Evolutionary conservation across 345 rosid genomes (phyloP).

Genomic region (Rubroshorea leprosula): DNA sequence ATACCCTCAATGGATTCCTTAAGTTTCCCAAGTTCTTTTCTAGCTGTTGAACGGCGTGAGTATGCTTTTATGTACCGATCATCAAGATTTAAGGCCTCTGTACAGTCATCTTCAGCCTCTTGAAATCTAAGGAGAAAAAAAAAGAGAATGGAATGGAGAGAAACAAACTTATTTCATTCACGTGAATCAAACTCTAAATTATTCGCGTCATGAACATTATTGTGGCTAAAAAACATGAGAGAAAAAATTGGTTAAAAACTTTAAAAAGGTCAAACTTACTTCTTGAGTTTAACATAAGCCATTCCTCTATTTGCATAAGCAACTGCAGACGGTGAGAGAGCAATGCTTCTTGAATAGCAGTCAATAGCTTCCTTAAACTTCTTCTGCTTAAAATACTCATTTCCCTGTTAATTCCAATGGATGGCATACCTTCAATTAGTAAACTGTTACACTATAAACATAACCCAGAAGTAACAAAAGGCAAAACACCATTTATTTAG

Average conservation of each 20-base stretch:
- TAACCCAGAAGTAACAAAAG: not conserved
- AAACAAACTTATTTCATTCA: not conserved
- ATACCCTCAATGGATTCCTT: slow-evolving; percentile 81
- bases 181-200: not conserved
- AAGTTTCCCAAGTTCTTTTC: slow-evolving; percentile 65
- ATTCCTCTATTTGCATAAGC: slow-evolving; percentile 89
- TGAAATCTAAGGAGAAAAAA: slow-evolving; percentile 41
- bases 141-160: not conserved
- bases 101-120: slow-evolving; percentile 88
- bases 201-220: not conserved
- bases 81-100: slow-evolving; percentile 88
- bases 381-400: slow-evolving; percentile 76
- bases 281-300: slow-evolving; percentile 82
- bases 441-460: not conserved
- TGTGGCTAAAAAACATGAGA: not conserved
- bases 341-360: slow-evolving; percentile 89
- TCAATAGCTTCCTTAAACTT: slow-evolving; percentile 80
- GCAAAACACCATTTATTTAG: too few species aligned
- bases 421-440: not conserved
- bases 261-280: slow-evolving; percentile 23
- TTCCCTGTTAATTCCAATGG: slow-evolving; percentile 46
- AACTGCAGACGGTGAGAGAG: slow-evolving; percentile 75
- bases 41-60: slow-evolving; percentile 87
- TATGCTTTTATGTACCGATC: slow-evolving; percentile 86
- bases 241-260: not conserved